Evolutionary conservation across 129 eudicot genomes (phyloP).

Genomic region (Ambrosia artemisiifolia): DNA sequence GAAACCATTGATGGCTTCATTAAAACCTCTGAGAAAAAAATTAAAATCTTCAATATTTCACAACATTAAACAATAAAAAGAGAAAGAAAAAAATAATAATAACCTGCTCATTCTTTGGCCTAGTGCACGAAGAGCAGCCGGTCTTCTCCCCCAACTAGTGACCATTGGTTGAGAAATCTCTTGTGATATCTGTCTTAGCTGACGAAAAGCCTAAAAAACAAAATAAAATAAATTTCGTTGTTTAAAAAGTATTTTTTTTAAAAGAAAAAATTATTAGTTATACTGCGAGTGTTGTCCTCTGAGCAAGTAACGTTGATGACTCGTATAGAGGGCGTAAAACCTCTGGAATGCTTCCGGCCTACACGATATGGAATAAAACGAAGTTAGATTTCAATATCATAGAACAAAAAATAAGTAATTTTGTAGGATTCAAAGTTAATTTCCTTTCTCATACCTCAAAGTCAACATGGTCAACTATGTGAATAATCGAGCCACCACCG

Average conservation of each 20-base stretch:
- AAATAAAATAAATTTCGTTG: not conserved
- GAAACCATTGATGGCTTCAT: conserved; percentile 89
- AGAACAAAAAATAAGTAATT: not conserved
- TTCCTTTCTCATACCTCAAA: conserved; percentile 54
- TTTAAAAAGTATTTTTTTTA: no score
- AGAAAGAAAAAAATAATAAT: not conserved
- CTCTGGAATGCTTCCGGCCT: conserved; percentile 89
- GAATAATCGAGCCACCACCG: conserved; percentile 90
- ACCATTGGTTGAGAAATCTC: conserved; percentile 80
- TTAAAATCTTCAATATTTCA: not conserved
- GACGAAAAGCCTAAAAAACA: conserved; percentile 70
- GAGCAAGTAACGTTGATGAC: conserved; percentile 83
- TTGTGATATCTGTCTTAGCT: conserved; percentile 74
- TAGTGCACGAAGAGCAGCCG: conserved; percentile 85
- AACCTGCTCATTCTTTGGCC: conserved; percentile 88
- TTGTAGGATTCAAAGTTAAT: not conserved
- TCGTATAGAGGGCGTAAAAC: conserved; percentile 86
- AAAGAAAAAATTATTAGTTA: not conserved
- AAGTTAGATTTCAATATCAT: not conserved
- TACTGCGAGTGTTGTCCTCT: conserved; percentile 80
- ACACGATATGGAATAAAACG: conserved; percentile 1
- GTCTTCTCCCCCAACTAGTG: conserved; percentile 88
- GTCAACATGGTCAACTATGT: conserved; percentile 87
- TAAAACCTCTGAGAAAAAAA: conserved; percentile 66
- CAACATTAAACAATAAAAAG: not conserved